Evolutionary conservation across 2,329 filamentous ascomycete species (phyloP), one percentile per base, ranked within the genome.

Genomic region (Rutstroemia sp.): DNA sequence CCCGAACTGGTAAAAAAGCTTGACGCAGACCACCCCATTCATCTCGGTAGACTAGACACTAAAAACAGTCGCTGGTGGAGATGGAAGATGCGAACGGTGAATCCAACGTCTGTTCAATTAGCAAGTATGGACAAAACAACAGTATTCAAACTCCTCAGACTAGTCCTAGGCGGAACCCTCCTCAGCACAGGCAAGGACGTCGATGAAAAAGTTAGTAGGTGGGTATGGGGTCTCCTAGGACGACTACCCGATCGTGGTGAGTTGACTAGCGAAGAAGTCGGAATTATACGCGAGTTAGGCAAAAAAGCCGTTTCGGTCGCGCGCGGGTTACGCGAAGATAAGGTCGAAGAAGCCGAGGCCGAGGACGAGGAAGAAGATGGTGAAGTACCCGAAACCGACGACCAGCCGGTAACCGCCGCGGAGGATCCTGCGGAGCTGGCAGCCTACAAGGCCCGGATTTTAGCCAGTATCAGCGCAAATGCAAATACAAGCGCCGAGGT

Each of bases 161-260:
- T 92, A 52, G 73, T 88, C n/a, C 74, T 87, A 27, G 77, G 78
- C 17, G 82, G 82, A 52, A 82, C 82, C 58, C n/a, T 65, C 10
- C 51, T 78, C 87, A 53, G 79, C 78, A 47, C 79, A 78, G 50
- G 80, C 79, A n/a, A 76, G 21, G 76, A 78, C 30, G 74, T 90
- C 30, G 76, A 82, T 25, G 79, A 81, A 64, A 80, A 84, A 48
- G 83, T 88, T 4, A 91, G 89, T 58, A 79, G 83, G 16, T 97
- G 92, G 92, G 75, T 89, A 4, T 96, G 91, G 92, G 84, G 87
- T 0, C 71, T 96, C 57, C 75, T 96, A 46, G 89, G 88, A 2
- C 80, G 84, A 57, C 78, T 92, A 57, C 85, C 88, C 0, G 87
- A 89, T 38, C 74, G 82, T 9, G 90, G 90, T 1, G 84, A 88